These are phyloP conservation scores for Cochlearia excelsa DNA, from an alignment of 345 rosid species.

Conservation along the genomic window DNA sequence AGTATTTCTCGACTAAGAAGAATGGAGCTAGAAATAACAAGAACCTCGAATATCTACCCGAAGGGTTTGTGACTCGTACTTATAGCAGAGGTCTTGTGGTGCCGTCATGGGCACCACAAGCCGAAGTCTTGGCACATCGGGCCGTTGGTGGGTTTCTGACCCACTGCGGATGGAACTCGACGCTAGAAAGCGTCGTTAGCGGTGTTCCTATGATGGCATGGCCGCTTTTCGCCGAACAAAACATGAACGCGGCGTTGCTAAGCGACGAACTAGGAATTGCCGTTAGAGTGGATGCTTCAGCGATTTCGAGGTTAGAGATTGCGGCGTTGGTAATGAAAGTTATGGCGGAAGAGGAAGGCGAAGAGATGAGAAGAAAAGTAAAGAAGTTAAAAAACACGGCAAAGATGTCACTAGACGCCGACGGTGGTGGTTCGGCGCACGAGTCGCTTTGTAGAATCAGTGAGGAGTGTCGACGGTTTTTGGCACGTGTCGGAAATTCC, in stretches of 20 bases:
- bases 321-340: conserved; percentile 41
- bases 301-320: conserved; percentile 47
- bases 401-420: conserved; percentile 6
- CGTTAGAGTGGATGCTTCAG: conserved; percentile 28
- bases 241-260: conserved; percentile 48
- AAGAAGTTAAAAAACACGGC: conserved; percentile 26
- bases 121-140: conserved; percentile 47
- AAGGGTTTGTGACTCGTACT: conserved; percentile 50
- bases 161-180: conserved; percentile 80
- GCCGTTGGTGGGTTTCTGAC: conserved; percentile 64
- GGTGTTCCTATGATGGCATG: conserved; percentile 58
- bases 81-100: conserved; percentile 40
- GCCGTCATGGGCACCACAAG: conserved; percentile 62
- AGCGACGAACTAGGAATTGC: conserved; percentile 50
- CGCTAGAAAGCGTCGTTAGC: conserved; percentile 47
- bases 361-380: conserved; percentile 40
- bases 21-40: conserved; percentile 12
- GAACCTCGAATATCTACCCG: conserved; percentile 40
- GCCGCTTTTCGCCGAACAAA: conserved; percentile 57
- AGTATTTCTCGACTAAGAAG: conserved; percentile 30
- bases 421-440: conserved; percentile 17
- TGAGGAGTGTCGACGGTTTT: conserved; percentile 2
- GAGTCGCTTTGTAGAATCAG: conserved; percentile 20
- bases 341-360: conserved; percentile 39
- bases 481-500: not conserved